Conservation (phyloP, 2,329 filamentous ascomycete genomes). For the Thielaviopsis populi region DNA sequence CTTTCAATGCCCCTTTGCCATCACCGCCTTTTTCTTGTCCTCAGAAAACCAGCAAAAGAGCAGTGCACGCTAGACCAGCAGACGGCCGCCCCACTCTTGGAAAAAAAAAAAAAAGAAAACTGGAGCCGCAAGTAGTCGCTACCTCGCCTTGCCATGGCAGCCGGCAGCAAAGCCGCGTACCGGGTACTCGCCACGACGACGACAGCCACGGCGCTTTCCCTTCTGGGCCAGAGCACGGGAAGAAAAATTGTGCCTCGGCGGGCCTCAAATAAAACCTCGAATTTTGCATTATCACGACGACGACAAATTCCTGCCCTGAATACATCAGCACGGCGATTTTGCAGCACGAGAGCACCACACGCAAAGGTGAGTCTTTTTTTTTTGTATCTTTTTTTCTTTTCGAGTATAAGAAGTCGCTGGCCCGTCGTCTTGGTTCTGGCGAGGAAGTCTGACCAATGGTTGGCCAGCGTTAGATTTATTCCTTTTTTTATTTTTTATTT, state of each 20-base stretch:
- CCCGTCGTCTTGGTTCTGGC: not conserved
- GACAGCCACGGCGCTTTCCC: not conserved
- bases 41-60: not conserved
- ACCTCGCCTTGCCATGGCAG: not conserved
- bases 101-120: not conserved
- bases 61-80: not conserved
- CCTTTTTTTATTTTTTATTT: not conserved
- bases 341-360: not conserved
- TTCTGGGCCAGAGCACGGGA: not conserved
- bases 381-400: not conserved
- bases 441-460: not conserved
- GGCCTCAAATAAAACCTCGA: not conserved
- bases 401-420: not conserved
- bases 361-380: not conserved
- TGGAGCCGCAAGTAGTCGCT: not conserved
- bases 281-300: not conserved
- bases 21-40: not conserved
- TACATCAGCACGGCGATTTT: not conserved
- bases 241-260: constrained; percentile 2
- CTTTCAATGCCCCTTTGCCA: not conserved
- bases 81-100: not conserved
- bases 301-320: not conserved
- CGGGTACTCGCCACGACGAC: not conserved
- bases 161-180: not conserved
- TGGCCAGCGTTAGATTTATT: not conserved